phyloP scores from a whole-genome alignment of 139 green algal species.

The Chlorella sp. region DNA sequence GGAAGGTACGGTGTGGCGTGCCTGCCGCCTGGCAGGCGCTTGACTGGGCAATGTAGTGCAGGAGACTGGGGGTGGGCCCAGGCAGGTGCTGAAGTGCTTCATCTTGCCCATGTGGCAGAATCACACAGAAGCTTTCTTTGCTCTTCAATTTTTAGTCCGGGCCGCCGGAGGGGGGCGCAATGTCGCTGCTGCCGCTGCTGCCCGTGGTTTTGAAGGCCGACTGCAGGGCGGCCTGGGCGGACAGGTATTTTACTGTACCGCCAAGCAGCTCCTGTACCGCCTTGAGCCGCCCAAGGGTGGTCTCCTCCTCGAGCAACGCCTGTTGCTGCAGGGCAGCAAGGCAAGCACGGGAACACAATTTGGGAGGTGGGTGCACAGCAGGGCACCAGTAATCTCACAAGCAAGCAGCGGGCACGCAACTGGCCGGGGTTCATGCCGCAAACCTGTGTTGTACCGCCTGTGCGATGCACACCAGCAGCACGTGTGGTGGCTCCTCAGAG shows the following conservation, averaged over 20 bases:
- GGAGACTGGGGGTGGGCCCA: no score
- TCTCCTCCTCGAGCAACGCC: conserved; percentile 46
- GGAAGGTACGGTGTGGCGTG: no score
- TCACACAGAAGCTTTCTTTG: no score
- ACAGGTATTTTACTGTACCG: conserved; percentile 39
- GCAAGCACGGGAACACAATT: neutral
- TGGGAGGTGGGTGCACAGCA: neutral
- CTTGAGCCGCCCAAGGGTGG: conserved; percentile 41
- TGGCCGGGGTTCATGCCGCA: no score
- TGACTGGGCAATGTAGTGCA: no score
- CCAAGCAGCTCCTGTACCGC: conserved; percentile 34
- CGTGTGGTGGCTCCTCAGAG: no score
- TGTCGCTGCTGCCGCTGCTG: neutral
- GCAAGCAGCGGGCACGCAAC: neutral
- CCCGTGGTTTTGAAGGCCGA: conserved; percentile 33
- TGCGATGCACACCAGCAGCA: no score
- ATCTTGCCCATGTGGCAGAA: no score
- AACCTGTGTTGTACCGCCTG: no score
- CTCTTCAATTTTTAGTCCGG: no score
- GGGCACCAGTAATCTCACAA: neutral
- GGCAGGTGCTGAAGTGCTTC: no score
- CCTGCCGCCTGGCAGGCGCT: no score
- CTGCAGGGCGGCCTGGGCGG: conserved; percentile 39
- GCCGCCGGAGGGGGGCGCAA: conserved; percentile 15
- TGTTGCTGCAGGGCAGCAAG: conserved; percentile 39